Conservation (phyloP, 1,139 yeast genomes). For the Hansenula anomala region DNA sequence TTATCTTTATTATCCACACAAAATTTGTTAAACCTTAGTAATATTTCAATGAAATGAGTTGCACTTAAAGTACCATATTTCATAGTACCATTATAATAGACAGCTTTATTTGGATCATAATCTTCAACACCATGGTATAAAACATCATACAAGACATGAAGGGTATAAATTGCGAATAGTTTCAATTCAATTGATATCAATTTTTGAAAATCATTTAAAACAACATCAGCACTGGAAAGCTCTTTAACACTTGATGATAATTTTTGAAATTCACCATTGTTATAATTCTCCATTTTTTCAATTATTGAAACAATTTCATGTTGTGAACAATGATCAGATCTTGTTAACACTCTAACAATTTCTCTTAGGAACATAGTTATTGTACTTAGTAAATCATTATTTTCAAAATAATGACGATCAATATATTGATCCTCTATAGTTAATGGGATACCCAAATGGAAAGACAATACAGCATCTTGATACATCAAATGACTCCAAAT, state of each 20-base stretch:
- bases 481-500: conserved; percentile 25
- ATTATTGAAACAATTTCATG: conserved; percentile 11
- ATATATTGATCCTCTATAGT: conserved; percentile 17
- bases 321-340: conserved; percentile 4
- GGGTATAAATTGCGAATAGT: conserved; percentile 6
- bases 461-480: conserved; percentile 24
- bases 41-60: conserved; percentile 16
- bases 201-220: conserved; percentile 1
- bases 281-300: conserved; percentile 11
- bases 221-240: conserved; percentile 2
- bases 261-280: conserved; percentile 6
- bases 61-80: conserved; percentile 17
- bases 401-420: not conserved
- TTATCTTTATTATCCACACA: conserved; percentile 4
- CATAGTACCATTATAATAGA: conserved; percentile 11
- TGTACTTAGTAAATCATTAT: no score
- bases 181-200: conserved; percentile 3
- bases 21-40: conserved; percentile 10
- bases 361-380: conserved; percentile 6
- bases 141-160: conserved; percentile 15
- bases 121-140: conserved; percentile 9
- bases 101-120: conserved; percentile 7
- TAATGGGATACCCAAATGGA: conserved; percentile 25
- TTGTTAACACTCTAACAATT: conserved; percentile 6
- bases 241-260: conserved; percentile 6